Evolutionary conservation across 2,329 filamentous ascomycete species (phyloP), one percentile per base, ranked within the genome.

Genomic region (Botryotinia calthae): DNA sequence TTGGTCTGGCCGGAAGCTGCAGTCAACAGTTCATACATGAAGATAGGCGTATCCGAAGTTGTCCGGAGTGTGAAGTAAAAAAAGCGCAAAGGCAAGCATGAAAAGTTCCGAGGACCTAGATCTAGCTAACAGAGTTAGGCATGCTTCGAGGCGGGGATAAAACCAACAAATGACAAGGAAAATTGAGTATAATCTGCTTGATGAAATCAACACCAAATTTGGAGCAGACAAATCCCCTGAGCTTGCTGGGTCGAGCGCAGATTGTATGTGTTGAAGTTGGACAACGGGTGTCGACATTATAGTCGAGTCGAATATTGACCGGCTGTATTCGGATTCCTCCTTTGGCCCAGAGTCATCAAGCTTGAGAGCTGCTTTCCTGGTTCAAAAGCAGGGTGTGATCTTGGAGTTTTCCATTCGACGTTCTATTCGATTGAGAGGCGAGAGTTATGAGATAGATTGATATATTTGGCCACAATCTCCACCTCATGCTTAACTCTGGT

Each of bases 271-370:
- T 14, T 59, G 31, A 59, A 12, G 31, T 25, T 37, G 9, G 22
- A 37, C 56, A 22, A 37, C 34, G 20, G 12, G 0, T 10, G 22
- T 37, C 22, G 56, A 37, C 22, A 14, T 20, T 22, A 12, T 58
- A 34, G 28, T 7, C 12, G 4, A 56, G 5, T 34, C 12, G 34
- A 59, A 59, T 31, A 59, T 5, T 48, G 9, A 25, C 25, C 46
- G 25, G 46, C 46, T 48, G 25, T 4, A 48, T 10, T 25, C 20
- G 9, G 25, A 4, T 10, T 22, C 1, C 0, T 1, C 1, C 3
- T 48, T 25, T 48, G 22, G 22, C 8, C 46, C 46, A 9, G 2
- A 48, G 22, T 25, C 56, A 25, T 59, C 31, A 37, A 3, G 1
- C 31, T 34, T 28, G 56, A 59, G 10, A 34, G 1, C 28, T 31